A percentile compares a stretch with the other conserved stretches of the same genome.
Conservation (phyloP, 768 basidiomycete genomes). For the Boletus insuetus region DNA sequence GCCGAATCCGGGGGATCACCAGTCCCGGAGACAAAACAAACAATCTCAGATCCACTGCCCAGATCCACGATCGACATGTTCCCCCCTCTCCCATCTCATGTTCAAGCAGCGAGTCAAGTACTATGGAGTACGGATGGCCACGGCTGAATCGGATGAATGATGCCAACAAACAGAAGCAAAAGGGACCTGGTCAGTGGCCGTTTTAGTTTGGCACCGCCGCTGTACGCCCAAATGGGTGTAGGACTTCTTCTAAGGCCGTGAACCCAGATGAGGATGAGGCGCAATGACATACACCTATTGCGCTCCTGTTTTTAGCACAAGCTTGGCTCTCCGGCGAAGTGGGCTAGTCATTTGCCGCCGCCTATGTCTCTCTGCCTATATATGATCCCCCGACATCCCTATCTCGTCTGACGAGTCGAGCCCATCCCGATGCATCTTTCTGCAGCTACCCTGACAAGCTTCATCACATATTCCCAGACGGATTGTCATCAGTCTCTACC, state of each 20-base stretch:
- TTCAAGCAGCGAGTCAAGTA: not conserved
- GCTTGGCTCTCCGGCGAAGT: constrained; percentile 21
- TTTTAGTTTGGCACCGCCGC: constrained; percentile 16
- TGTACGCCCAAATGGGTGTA: constrained; percentile 8
- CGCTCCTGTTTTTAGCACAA: constrained; percentile 14
- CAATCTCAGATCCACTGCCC: constrained; percentile 32
- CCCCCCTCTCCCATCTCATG: not conserved
- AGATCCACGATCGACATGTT: constrained; percentile 17
- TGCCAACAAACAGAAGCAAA: not conserved
- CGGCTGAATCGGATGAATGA: not conserved
- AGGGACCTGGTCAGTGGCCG: not conserved
- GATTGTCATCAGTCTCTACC: not conserved
- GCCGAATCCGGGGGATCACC: constrained; percentile 32
- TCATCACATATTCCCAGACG: constrained; percentile 1
- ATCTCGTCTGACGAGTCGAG: constrained; percentile 1
- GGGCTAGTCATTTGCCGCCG: constrained; percentile 19
- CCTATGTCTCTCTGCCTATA: constrained; percentile 18
- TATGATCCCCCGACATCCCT: constrained; percentile 14
- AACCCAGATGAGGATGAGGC: not conserved
- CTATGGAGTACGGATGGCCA: too few species aligned
- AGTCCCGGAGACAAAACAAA: constrained; percentile 32
- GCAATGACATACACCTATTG: constrained; percentile 10
- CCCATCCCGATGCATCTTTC: constrained; percentile 17
- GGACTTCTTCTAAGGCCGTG: constrained; percentile 8
- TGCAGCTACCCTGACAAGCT: constrained; percentile 1